A percentile compares a stretch with the other conserved stretches of the same genome.
These are phyloP conservation scores for Penicillium simplicissimum DNA, from an alignment of 495 filamentous ascomycete species.

Conservation along the genomic window DNA sequence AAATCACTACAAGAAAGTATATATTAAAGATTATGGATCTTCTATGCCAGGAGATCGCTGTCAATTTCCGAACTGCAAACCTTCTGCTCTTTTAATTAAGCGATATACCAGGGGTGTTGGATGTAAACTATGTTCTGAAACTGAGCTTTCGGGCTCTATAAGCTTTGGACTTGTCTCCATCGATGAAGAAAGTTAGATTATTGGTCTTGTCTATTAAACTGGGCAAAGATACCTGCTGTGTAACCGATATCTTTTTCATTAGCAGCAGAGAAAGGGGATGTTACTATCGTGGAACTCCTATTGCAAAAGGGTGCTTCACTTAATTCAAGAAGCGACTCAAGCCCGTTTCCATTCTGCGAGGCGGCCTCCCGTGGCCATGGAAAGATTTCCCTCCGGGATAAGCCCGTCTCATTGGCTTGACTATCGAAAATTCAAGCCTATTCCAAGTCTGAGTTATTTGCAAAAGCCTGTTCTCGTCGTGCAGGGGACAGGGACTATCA, in stretches of 20 bases:
- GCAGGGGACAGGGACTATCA: too few species aligned
- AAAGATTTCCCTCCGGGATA: background rate
- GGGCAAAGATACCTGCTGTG: conserved; percentile 48
- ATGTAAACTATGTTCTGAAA: conserved; percentile 39
- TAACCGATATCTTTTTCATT: conserved; percentile 12
- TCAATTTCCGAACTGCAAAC: conserved; percentile 45
- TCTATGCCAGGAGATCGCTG: conserved; percentile 40
- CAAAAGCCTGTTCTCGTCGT: too few species aligned
- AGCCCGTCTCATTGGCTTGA: too few species aligned
- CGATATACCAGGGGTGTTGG: conserved; percentile 29
- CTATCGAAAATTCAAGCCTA: too few species aligned
- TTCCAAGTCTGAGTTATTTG: too few species aligned
- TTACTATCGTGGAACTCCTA: background rate
- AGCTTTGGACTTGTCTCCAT: conserved; percentile 54
- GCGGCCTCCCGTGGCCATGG: background rate
- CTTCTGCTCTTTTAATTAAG: conserved; percentile 48
- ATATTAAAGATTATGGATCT: too few species aligned
- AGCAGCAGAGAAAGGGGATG: background rate
- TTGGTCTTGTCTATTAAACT: conserved; percentile 53
- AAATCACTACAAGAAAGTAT: too few species aligned
- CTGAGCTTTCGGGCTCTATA: conserved; percentile 44
- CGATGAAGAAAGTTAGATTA: conserved; percentile 23
- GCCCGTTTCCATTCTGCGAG: background rate
- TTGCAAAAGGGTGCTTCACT: background rate
- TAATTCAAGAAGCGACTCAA: background rate